These are phyloP conservation scores for Acanthamoeba polyphaga DNA, from an alignment of 208 protist species.

Conservation along the genomic window DNA sequence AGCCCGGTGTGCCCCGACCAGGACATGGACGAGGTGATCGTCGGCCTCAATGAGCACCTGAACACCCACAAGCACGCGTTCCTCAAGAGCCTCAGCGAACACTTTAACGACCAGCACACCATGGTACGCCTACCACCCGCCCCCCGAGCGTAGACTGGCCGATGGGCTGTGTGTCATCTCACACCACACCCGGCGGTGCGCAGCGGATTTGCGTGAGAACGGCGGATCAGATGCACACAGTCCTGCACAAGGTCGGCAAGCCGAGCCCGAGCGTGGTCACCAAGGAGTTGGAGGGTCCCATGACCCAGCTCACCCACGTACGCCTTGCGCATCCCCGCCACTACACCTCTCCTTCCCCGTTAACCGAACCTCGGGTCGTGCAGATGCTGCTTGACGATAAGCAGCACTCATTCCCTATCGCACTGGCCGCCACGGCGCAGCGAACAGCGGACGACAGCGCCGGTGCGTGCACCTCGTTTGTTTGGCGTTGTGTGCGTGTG, in stretches of 20 bases:
- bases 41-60: not conserved
- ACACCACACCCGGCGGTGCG: not conserved
- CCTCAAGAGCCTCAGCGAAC: not conserved
- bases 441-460: not conserved
- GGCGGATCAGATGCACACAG: not conserved
- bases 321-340: not conserved
- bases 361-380: not conserved
- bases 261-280: not conserved
- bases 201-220: slow-evolving; percentile 3
- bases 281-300: not conserved
- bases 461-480: not conserved
- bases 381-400: slow-evolving; percentile 42
- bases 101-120: not conserved
- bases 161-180: not conserved
- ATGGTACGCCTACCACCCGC: not conserved
- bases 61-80: not conserved
- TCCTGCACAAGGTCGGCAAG: slow-evolving; percentile 8
- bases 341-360: not conserved
- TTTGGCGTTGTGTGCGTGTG: not conserved
- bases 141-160: no score
- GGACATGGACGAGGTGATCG: not conserved
- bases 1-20: not conserved
- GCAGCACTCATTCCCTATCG: not conserved
- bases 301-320: slow-evolving; percentile 32
- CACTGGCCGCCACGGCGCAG: not conserved